Evolutionary conservation across 345 rosid genomes (phyloP), one percentile per base, ranked within the genome.

Genomic region (Ceriops tagal): DNA sequence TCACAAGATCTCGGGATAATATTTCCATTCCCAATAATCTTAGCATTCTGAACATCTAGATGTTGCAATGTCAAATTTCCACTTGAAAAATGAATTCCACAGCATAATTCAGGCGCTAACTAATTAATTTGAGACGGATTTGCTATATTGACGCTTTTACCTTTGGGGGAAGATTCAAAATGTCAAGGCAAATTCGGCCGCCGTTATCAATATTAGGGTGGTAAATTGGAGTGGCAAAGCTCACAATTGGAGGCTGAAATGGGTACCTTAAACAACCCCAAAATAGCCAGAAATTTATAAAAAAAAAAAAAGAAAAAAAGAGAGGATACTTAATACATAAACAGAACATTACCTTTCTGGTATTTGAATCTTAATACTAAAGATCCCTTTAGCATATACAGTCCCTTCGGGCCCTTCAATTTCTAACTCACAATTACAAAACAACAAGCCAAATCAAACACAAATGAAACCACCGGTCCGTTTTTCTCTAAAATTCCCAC

Each of bases 101-200:
- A 3, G 43, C 13, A 39, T 39, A 0, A 39, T 39, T 39, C 11
- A 39, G 15, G 46, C 46, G 15, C 46, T 9, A 39, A 39, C 46
- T 8, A 10, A 39, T 9, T 39, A 2, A 39, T 43, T 43, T 43
- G 35, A 30, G 6, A 8, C 27, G 70, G 32, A 3, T 16, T 26
- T 2, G 35, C 21, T 20, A 27, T 5, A 21, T 0, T 1, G 5
- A 8, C 20, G 10, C 49, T 28, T 62, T 71, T 65, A 86, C 96
- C 91, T 92, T 89, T 20, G 97, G 93, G 27, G 97, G 97, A 68
- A 89, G 93, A 84, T 88, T 89, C 51, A 92, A 86, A 70, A 92
- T 88, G 76, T 92, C 97, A 31, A 92, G 92, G 86, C 96, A 92
- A 78, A 92, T 89, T 65, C 96, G 82, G 65, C 98, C 98, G 31